phyloP scores from a whole-genome alignment of 805 yeast species.

The Millerozyma acaciae region DNA sequence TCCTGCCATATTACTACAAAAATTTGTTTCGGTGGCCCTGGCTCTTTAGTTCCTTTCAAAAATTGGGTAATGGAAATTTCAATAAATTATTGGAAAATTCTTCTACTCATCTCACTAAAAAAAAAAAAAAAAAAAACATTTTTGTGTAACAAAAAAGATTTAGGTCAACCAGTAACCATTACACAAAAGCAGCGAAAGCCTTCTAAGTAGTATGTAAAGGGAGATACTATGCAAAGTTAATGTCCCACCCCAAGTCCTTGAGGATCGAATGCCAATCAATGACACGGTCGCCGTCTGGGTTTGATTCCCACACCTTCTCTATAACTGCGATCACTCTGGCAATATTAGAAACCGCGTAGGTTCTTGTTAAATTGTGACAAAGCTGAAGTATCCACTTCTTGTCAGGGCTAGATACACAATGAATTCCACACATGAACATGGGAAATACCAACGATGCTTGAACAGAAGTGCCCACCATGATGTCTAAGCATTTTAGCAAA shows the following conservation, averaged over 20 bases:
- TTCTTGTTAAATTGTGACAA: conserved; percentile 51
- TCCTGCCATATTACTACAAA: conserved; percentile 49
- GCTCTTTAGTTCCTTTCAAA: background rate
- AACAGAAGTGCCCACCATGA: conserved; percentile 59
- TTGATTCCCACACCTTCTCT: conserved; percentile 46
- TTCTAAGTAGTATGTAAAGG: no score
- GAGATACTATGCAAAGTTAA: conserved; percentile 66
- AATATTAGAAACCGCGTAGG: conserved; percentile 69
- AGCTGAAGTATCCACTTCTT: conserved; percentile 49
- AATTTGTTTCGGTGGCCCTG: no score
- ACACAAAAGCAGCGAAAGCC: no score
- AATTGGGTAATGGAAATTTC: background rate
- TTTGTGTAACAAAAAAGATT: conserved; percentile 11
- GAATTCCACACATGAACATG: conserved; percentile 71
- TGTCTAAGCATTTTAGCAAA: conserved; percentile 53
- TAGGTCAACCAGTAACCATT: no score
- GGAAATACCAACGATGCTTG: conserved; percentile 77
- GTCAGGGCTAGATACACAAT: conserved; percentile 51
- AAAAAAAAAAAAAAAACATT: conserved; percentile 6
- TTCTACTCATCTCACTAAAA: conserved; percentile 9
- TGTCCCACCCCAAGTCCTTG: conserved; percentile 68
- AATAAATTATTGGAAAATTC: conserved; percentile 5
- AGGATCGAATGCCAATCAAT: conserved; percentile 74
- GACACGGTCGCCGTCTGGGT: conserved; percentile 51
- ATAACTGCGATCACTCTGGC: conserved; percentile 41